Conservation (phyloP, 75 land plant species). For the Selaginella tamariscina region DNA sequence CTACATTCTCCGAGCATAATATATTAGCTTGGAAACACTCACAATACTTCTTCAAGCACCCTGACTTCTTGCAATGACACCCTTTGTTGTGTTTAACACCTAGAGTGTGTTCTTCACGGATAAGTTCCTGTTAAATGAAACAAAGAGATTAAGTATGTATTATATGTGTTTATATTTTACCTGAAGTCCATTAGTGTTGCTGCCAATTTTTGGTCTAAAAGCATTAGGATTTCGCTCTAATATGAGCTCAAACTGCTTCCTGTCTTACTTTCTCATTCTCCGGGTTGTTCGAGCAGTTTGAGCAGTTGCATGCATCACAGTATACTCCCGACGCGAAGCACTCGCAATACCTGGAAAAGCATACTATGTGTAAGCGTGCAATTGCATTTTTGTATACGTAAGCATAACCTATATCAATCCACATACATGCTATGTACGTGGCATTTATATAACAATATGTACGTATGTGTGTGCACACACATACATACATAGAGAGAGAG, state of each 20-base stretch:
- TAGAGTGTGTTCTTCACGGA: constrained; percentile 32
- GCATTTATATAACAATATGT: too few relatives aligned
- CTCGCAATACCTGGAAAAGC: constrained; percentile 73
- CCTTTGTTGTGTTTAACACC: constrained; percentile 89
- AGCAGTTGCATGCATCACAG: constrained; percentile 96
- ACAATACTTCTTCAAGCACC: constrained; percentile 95
- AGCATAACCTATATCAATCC: too few relatives aligned
- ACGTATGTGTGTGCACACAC: too few relatives aligned
- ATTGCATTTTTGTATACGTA: too few relatives aligned
- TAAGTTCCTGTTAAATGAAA: neutral
- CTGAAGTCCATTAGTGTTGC: constrained; percentile 52
- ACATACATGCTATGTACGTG: too few relatives aligned
- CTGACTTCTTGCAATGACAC: constrained; percentile 97
- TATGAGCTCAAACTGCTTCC: constrained; percentile 85
- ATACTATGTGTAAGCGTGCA: neutral
- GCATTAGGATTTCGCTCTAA: constrained; percentile 97
- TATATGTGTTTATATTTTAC: neutral
- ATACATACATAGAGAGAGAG: too few relatives aligned
- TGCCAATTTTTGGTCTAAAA: constrained; percentile 90
- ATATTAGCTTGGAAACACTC: constrained; percentile 98
- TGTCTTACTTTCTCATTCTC: constrained; percentile 79
- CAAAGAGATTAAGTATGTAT: neutral
- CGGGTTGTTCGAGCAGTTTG: constrained; percentile 82
- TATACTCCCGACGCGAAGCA: constrained; percentile 95
- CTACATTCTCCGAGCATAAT: constrained; percentile 92